Evolutionary conservation across 2,329 filamentous ascomycete species (phyloP), one percentile per base, ranked within the genome.

Genomic region (Clonostachys rosea): DNA sequence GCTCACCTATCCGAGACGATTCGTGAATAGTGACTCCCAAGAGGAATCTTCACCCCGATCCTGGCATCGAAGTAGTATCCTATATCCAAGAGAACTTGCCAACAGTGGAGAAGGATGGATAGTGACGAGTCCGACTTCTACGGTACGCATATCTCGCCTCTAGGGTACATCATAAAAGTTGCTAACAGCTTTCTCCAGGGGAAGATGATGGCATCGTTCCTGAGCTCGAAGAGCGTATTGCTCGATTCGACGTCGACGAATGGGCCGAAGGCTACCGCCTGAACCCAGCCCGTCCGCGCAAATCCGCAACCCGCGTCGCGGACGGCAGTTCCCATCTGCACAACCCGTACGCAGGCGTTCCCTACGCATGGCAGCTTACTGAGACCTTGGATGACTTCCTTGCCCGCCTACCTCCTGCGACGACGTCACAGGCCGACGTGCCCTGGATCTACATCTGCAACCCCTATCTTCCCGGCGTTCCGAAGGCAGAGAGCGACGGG

Each of bases 371-470:
- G 71, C 85, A 86, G 60, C 70, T 84, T 30, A 69, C 69, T 2
- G 87, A 91, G 59, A 77, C 76, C 0, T 66, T 87, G 2, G 64
- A 78, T 8, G 74, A 77, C 1, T 95, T 95, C 55, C 65, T 94
- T 3, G 50, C 67, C 9, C 81, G 89, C 9, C 70, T 91, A 0
- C 85, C 86, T 0, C 87, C 89, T 0, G 75, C 76, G 5, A 84
- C 76, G 2, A 87, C 83, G 2, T 63, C 70, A 3, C 61, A 66
- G 5, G 65, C 62, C 2, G 54, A 67, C 1, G 71, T 76, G 4
- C 76, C 77, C 0, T 94, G 88, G 86, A 89, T 95, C 43, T 90
- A 78, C 69, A 78, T 87, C 40, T 77, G 75, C 45, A 89, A 89
- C 60, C 86, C 85, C 0, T 76, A 77, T 56, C 70, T 69, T 50